Evolutionary conservation across 2,329 filamentous ascomycete species (phyloP).

Genomic region (Fusarium hostae): DNA sequence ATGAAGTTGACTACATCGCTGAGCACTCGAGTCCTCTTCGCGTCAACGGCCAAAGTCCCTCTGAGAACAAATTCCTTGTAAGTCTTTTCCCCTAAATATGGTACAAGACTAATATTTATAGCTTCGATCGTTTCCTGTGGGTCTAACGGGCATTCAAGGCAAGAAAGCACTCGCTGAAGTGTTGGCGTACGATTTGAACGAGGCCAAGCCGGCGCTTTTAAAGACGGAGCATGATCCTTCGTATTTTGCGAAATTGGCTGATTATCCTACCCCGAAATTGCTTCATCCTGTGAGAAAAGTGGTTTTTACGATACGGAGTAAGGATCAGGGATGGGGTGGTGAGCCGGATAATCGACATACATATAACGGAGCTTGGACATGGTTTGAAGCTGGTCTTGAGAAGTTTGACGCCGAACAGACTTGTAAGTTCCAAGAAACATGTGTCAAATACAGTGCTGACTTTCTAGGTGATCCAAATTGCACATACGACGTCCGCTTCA

Average conservation of each 20-base stretch:
- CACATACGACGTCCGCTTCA: conserved; percentile 45
- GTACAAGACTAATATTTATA: conserved; percentile 29
- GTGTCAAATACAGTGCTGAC: background rate
- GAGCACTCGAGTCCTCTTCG: conserved; percentile 38
- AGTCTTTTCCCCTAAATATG: conserved; percentile 8
- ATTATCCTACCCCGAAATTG: conserved; percentile 55
- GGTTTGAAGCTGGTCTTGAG: conserved; percentile 73
- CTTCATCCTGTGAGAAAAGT: conserved; percentile 67
- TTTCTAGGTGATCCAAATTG: conserved; percentile 46
- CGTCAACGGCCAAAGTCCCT: conserved; percentile 38
- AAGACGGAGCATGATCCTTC: conserved; percentile 42
- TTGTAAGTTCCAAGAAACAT: conserved; percentile 38
- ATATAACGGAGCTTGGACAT: conserved; percentile 65
- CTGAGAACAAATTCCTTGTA: conserved; percentile 51
- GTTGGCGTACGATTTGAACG: conserved; percentile 46
- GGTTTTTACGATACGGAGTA: conserved; percentile 67
- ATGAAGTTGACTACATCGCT: conserved; percentile 44
- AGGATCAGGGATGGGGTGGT: conserved; percentile 69
- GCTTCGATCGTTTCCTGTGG: conserved; percentile 54
- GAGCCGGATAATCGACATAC: conserved; percentile 47
- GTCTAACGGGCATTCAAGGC: conserved; percentile 47
- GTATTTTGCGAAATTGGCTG: conserved; percentile 50
- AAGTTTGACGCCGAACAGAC: conserved; percentile 56
- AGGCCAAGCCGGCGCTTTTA: conserved; percentile 45
- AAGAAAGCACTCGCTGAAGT: conserved; percentile 43